Base-by-base conservation (phyloP, 306 rosid genomes). In the Malus sieversii region DNA sequence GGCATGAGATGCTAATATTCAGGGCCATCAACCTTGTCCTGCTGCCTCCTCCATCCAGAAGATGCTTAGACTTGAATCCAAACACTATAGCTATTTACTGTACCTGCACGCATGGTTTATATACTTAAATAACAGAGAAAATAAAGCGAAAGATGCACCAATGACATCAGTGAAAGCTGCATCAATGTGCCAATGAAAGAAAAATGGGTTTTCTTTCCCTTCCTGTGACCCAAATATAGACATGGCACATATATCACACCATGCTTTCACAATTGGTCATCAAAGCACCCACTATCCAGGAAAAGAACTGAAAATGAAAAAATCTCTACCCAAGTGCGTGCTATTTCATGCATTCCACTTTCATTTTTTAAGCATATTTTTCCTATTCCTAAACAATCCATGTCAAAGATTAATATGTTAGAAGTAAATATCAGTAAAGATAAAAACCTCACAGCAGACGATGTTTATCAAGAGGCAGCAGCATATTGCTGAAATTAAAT, bases 361-460 rank as follows among this genome's bases (percentile, higher is more conserved):
- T 53, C 27, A 29, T 52, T 27, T 30, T n/a, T 33, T 13, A 53
- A 35, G 22, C 13, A 53, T 33, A 71, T 53, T 25, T 66, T 46
- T n/a, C 35, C 20, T 14, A 5, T 16, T 68, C 48, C 51, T 60
- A 6, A 66, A 29, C 33, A 55, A 70, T 40, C 25, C 76, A 51
- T 33, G 35, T 70, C 65, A 70, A 32, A 75, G 75, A 82, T 66
- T 25, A 38, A 71, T 38, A 66, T 72, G 78, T 40, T 67, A 61
- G 61, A 55, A 58, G 70, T 75, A 78, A 61, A 74, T 76, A 75
- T 30, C 62, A 19, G 79, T 46, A 59, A 82, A 70, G 67, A 68
- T 55, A 71, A 86, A 82, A 77, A 89, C 89, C 90, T 85, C 74
- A n/a, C 66, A 80, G 82, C 74, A 46, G 63, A 73, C 45, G n/a